Evolutionary conservation across 352 stramenopile genomes (phyloP).

Genomic region (Peronospora belbahrii): DNA sequence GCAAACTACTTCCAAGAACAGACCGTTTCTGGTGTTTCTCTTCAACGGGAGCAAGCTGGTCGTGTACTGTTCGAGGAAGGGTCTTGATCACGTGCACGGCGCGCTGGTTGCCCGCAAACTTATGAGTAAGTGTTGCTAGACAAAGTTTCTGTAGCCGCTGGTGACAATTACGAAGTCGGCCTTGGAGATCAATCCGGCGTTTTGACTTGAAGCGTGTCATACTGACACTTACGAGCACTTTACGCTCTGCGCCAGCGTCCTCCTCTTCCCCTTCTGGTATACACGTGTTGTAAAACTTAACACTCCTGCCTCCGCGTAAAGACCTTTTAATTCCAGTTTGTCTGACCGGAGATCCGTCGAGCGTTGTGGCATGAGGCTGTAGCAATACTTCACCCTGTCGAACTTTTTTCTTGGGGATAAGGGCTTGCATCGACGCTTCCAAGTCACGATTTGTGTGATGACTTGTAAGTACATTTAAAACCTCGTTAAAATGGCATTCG

Average conservation of each 20-base stretch:
- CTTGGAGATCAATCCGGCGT: slow-evolving; percentile 22
- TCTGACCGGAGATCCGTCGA: slow-evolving; percentile 16
- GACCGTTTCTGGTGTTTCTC: slow-evolving; percentile 37
- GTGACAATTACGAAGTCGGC: slow-evolving; percentile 28
- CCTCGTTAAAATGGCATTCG: slow-evolving; percentile 52
- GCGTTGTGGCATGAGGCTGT: slow-evolving; percentile 20
- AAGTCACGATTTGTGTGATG: slow-evolving; percentile 37
- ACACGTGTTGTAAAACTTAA: slow-evolving; percentile 16
- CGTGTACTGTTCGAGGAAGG: slow-evolving; percentile 48
- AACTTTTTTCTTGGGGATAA: slow-evolving; percentile 31
- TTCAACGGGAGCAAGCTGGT: slow-evolving; percentile 38
- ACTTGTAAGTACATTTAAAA: slow-evolving; percentile 50
- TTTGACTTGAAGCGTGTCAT: slow-evolving; percentile 37
- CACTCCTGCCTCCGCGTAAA: slow-evolving; percentile 7
- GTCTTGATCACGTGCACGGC: slow-evolving; percentile 56
- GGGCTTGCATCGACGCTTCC: slow-evolving; percentile 36
- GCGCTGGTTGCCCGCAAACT: slow-evolving; percentile 34
- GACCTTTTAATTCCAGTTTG: slow-evolving; percentile 5
- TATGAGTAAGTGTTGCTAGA: slow-evolving; percentile 40
- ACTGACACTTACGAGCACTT: slow-evolving; percentile 33
- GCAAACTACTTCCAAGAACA: slow-evolving; percentile 29
- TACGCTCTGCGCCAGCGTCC: slow-evolving; percentile 8
- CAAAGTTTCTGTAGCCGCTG: slow-evolving; percentile 49
- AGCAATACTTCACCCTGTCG: slow-evolving; percentile 28
- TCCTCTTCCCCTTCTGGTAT: slow-evolving; percentile 12